phyloP scores from a whole-genome alignment of 129 eudicot species.

The Lactuca saligna region DNA sequence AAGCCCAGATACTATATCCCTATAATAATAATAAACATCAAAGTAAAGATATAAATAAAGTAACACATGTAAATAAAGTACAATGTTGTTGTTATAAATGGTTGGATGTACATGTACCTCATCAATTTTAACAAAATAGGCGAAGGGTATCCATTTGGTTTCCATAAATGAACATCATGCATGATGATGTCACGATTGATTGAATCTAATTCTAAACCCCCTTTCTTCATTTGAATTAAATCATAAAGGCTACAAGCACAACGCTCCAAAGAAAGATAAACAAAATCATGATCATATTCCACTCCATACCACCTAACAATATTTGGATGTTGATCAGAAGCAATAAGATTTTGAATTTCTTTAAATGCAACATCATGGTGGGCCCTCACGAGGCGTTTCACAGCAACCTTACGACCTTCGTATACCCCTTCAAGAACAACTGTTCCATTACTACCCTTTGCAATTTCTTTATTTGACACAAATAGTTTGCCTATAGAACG shows the following conservation, averaged over 20 bases:
- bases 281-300: conserved; percentile 89
- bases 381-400: conserved; percentile 91
- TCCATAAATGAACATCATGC: conserved; percentile 63
- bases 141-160: conserved; percentile 76
- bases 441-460: conserved; percentile 97
- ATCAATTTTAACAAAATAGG: conserved; percentile 61
- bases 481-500: conserved; percentile 77
- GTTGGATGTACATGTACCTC: conserved; percentile 72
- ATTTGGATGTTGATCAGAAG: conserved; percentile 86
- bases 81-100: neutral
- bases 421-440: conserved; percentile 86
- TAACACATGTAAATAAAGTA: too few species aligned
- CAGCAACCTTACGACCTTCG: conserved; percentile 93
- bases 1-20: conserved; percentile 82
- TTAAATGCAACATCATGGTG: conserved; percentile 87
- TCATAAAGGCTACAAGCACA: conserved; percentile 84
- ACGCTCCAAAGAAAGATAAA: conserved; percentile 77
- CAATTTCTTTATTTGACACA: conserved; percentile 76
- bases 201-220: conserved; percentile 26
- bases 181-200: conserved; percentile 38
- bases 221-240: conserved; percentile 45
- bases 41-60: neutral
- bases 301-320: conserved; percentile 92
- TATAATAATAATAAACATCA: conserved; percentile 25
- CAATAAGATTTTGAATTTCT: conserved; percentile 91